Evolutionary conservation across 1,284 basidiomycete species (phyloP).

Genomic region (Trametes pubescens): DNA sequence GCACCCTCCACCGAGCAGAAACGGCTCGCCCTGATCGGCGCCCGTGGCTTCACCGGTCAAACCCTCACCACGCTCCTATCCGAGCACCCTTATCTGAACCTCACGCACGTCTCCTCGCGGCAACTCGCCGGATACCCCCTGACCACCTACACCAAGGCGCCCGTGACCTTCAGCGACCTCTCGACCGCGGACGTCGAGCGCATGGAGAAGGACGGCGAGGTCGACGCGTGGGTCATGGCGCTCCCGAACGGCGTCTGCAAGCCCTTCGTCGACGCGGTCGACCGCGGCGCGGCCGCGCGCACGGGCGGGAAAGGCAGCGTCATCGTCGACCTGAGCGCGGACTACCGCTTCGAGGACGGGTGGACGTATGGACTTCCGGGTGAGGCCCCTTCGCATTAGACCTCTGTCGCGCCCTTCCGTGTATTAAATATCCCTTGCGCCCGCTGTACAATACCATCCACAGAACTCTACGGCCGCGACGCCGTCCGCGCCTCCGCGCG

Average conservation of each 20-base stretch:
- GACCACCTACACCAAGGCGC: conserved; percentile 83
- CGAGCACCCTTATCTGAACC: conserved; percentile 85
- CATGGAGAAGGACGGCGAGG: conserved; percentile 89
- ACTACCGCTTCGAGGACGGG: conserved; percentile 92
- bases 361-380: conserved; percentile 99
- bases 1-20: conserved; percentile 70
- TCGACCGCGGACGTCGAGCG: conserved; percentile 78
- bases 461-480: conserved; percentile 91
- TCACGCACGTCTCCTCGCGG: conserved; percentile 96
- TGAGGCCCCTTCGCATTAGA: conserved; percentile 64
- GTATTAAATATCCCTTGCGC: conserved; percentile 39
- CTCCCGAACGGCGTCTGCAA: conserved; percentile 97
- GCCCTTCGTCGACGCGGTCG: conserved; percentile 96
- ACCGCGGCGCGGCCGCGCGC: conserved; percentile 71
- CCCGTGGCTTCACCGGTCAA: conserved; percentile 95
- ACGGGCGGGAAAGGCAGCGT: conserved; percentile 66
- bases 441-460: conserved; percentile 39
- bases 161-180: conserved; percentile 84
- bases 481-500: conserved; percentile 76
- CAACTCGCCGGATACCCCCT: conserved; percentile 89
- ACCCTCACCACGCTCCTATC: conserved; percentile 89
- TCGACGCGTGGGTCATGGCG: conserved; percentile 98
- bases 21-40: conserved; percentile 94
- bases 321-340: conserved; percentile 93
- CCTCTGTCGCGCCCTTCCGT: conserved; percentile 4